Evolutionary conservation across 1,284 basidiomycete genomes (phyloP).

Genomic region (Takashimella tepidaria): DNA sequence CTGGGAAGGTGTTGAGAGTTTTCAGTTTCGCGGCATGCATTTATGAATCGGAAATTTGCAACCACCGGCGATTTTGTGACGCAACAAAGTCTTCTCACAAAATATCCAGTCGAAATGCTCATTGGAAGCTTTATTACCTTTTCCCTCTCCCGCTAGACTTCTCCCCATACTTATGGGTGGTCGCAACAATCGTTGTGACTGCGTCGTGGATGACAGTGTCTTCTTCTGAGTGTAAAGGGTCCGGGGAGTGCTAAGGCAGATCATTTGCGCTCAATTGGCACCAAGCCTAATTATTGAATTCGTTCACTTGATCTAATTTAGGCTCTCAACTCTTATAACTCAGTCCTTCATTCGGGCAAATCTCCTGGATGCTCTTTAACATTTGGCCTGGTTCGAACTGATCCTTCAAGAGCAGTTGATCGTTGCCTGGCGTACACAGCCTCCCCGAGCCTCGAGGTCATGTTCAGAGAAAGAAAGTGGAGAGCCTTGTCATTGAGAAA

Average conservation of each 20-base stretch:
- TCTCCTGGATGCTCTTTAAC: neutral
- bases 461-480: neutral
- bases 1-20: too few species aligned
- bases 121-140: neutral
- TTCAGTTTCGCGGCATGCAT: too few species aligned
- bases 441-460: neutral
- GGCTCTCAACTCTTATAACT: too few species aligned
- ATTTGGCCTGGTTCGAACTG: slow-evolving; percentile 1
- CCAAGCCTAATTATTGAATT: too few species aligned
- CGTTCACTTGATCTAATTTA: too few species aligned
- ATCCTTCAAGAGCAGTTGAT: neutral
- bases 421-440: neutral
- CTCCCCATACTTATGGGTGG: neutral
- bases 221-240: neutral
- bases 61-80: too few species aligned
- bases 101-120: neutral
- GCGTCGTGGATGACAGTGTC: neutral
- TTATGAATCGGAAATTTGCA: too few species aligned
- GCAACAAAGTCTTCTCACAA: too few species aligned
- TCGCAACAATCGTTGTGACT: neutral
- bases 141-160: neutral
- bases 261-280: neutral
- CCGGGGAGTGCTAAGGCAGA: neutral
- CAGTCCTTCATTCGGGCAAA: neutral
- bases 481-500: neutral